These are phyloP conservation scores for Pichia cabralensis DNA, from an alignment of 805 yeast species.

Conservation along the genomic window DNA sequence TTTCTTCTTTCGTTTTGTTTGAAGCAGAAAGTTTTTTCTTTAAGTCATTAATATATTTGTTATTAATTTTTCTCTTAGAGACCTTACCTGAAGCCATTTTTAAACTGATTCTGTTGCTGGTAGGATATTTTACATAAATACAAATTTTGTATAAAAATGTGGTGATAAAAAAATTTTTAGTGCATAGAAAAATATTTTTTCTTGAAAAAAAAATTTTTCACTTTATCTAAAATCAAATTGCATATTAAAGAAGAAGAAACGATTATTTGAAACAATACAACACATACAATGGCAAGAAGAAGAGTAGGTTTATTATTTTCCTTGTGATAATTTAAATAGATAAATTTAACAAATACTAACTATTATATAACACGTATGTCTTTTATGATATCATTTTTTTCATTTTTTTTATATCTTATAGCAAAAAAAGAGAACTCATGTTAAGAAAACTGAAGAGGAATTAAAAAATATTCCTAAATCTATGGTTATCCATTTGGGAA, in stretches of 20 bases:
- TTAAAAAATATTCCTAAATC: slow-evolving; percentile 74
- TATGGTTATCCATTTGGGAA: slow-evolving; percentile 85
- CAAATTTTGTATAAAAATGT: no score
- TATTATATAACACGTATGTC: no score
- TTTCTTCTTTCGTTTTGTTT: slow-evolving; percentile 9
- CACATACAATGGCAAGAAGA: slow-evolving; percentile 25
- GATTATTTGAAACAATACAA: no score
- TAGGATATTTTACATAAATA: no score
- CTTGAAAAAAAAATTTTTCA: no score
- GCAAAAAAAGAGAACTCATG: slow-evolving; percentile 84
- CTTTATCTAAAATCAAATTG: no score
- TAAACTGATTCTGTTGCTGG: no score
- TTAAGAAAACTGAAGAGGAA: slow-evolving; percentile 51
- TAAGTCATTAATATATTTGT: slow-evolving; percentile 20
- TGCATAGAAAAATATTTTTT: no score
- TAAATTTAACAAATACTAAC: slow-evolving; percentile 8
- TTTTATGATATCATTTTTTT: background rate
- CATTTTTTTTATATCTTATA: slow-evolving; percentile 11
- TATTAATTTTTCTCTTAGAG: slow-evolving; percentile 10
- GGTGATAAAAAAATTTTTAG: no score
- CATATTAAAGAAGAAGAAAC: no score
- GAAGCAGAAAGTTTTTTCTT: slow-evolving; percentile 19
- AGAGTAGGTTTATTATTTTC: slow-evolving; percentile 21
- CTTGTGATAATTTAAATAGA: background rate
- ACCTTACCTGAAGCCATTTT: slow-evolving; percentile 5